Evolutionary conservation across 352 stramenopile species (phyloP).

Genomic region (Paralagenidium karlingii): DNA sequence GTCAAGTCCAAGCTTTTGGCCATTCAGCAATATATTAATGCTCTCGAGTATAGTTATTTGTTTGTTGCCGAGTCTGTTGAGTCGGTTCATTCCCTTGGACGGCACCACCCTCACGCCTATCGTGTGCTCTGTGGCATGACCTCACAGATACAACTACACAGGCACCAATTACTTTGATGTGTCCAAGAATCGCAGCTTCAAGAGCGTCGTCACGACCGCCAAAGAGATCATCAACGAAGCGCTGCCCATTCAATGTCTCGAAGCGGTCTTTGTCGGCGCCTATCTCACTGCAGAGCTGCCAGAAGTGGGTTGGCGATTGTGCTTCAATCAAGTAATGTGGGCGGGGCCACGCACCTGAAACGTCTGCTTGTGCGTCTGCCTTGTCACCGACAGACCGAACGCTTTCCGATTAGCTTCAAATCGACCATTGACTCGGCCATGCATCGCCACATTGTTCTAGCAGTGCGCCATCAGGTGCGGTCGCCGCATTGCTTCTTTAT

Average conservation of each 20-base stretch:
- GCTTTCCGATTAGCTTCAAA: conserved; percentile 82
- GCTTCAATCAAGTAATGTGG: too few relatives aligned
- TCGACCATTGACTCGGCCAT: conserved; percentile 33
- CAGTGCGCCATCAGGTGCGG: conserved; percentile 46
- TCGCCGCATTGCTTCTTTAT: not conserved
- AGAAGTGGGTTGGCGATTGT: too few relatives aligned
- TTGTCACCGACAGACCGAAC: too few relatives aligned
- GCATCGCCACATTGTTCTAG: conserved; percentile 77
- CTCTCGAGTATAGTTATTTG: conserved; percentile 46
- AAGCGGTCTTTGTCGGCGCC: conserved; percentile 73
- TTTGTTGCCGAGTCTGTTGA: not conserved
- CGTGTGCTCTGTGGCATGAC: not conserved
- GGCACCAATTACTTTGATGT: conserved; percentile 76
- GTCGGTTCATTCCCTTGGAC: too few relatives aligned
- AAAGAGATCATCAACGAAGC: conserved; percentile 76
- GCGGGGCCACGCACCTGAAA: conserved; percentile 2
- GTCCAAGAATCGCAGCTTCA: conserved; percentile 82
- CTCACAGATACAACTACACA: conserved; percentile 75
- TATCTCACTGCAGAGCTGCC: conserved; percentile 60
- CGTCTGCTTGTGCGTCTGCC: conserved; percentile 4
- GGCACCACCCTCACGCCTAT: too few relatives aligned
- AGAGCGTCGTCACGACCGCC: conserved; percentile 74
- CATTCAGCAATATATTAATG: conserved; percentile 56
- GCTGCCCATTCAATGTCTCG: conserved; percentile 82
- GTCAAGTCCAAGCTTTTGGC: conserved; percentile 41